Base-by-base conservation (phyloP, 192 early-diverging fungal genomes). In the Podila minutissima region DNA sequence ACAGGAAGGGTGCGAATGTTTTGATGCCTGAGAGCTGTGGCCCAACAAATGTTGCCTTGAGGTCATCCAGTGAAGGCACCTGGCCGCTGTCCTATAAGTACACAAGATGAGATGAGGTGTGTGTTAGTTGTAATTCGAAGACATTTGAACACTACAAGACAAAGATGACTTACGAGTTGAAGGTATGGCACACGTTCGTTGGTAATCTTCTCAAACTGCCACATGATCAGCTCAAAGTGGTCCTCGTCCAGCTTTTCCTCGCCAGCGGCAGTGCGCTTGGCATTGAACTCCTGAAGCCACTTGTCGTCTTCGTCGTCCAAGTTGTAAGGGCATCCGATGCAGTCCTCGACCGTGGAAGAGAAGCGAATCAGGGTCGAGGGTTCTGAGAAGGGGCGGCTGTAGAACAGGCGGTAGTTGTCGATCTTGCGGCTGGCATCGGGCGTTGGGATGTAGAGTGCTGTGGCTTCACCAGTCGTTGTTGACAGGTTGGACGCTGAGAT, bases 291-390 rank as follows among this genome's bases (percentile, higher is more conserved):
- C 15, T 64, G 60, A 12, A 94, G 82, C 91, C 92, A 99, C 41
- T 69, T 83, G 19, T 89, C 87, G 78, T 99, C 98, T 7, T 88
- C 90, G 41, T 96, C 95, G 74, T 96, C 95, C 78, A 98, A 86
- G 73, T 93, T 95, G 85, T 98, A 99, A 57, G 92, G 86, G 51
- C 92, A 93, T 29, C 94, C 95, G 57, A 93, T 92, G 74, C 88
- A 89, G 51, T 98, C 97, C 75, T 98, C 97, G 33, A 96, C 91
- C 1, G 91, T 90, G 11, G 93, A 89, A 9, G 95, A 95, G 69
- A 95, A 98, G 50, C 93, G 88, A 58, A 99, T 95, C 61, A 93
- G 87, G 35, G 92, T 89, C 24, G 90, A 90, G 10, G 97, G 94
- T 31, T 92, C 90, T 35, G 88, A 82, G 81, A 92, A 98, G 33